These are phyloP conservation scores for Apiotrichum porosum DNA, from an alignment of 1,284 basidiomycete genomes.

Conservation along the genomic window DNA sequence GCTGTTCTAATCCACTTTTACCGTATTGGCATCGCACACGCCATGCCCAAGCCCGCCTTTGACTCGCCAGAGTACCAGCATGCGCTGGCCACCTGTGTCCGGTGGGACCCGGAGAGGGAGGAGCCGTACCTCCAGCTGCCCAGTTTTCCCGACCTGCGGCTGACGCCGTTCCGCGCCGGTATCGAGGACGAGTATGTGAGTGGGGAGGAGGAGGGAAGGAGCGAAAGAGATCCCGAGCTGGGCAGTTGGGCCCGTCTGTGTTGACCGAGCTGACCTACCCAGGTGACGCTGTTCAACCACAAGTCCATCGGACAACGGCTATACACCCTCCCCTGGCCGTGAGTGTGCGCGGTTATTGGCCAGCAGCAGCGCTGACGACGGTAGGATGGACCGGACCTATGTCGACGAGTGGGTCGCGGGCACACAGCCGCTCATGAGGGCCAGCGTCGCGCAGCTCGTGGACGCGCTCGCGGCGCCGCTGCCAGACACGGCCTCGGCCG, in stretches of 20 bases:
- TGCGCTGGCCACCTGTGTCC: too few species aligned
- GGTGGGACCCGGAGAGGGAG: constrained; percentile 20
- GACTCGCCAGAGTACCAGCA: too few species aligned
- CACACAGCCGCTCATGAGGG: neutral
- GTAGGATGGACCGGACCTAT: constrained; percentile 12
- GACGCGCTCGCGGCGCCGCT: neutral
- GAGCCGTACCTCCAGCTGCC: constrained; percentile 29
- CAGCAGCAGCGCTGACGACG: too few species aligned
- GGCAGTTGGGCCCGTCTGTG: neutral
- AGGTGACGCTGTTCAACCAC: constrained; percentile 24
- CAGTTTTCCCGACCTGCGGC: constrained; percentile 18
- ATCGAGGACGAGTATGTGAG: constrained; percentile 19
- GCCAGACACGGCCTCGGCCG: too few species aligned
- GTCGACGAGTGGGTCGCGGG: constrained; percentile 9
- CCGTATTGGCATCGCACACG: too few species aligned
- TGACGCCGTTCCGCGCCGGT: constrained; percentile 18
- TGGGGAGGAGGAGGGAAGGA: too few species aligned
- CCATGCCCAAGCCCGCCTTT: neutral
- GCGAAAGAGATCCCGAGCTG: too few species aligned
- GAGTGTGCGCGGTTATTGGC: constrained; percentile 3
- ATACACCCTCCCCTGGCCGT: constrained; percentile 23
- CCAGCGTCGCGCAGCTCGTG: neutral
- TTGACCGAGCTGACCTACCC: neutral
- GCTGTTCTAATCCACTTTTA: too few species aligned
- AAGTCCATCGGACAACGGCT: constrained; percentile 18